Percentiles rank a stretch among this genome's conserved stretches.
Evolutionary conservation across 116 monocot species (phyloP).

Genomic region (Posidonia oceanica): DNA sequence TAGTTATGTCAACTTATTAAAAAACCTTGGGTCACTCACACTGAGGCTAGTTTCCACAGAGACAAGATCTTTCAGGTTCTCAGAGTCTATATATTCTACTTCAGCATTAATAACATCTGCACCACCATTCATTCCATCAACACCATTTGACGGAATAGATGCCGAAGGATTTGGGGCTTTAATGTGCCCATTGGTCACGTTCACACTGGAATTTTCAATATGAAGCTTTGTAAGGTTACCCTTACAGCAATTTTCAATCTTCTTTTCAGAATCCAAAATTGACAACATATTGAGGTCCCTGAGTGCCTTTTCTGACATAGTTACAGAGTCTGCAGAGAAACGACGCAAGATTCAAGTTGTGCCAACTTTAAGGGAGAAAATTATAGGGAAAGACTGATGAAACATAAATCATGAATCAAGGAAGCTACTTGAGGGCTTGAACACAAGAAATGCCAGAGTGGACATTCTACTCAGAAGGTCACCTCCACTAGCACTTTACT

Average conservation of each 20-base stretch:
- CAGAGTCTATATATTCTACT: slow-evolving; percentile 88
- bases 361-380: background rate
- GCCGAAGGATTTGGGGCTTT: slow-evolving; percentile 12
- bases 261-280: slow-evolving; percentile 37
- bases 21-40: slow-evolving; percentile 18
- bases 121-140: slow-evolving; percentile 23
- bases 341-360: background rate
- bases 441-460: too few species aligned
- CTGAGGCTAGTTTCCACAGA: slow-evolving; percentile 48
- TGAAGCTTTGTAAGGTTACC: slow-evolving; percentile 26
- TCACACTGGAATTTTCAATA: slow-evolving; percentile 22
- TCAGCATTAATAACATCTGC: slow-evolving; percentile 36
- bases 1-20: background rate
- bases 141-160: slow-evolving; percentile 15
- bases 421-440: too few species aligned
- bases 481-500: too few species aligned
- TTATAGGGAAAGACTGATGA: too few species aligned
- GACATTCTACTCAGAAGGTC: too few species aligned
- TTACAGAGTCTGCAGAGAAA: slow-evolving; percentile 4
- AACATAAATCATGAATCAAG: too few species aligned
- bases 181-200: slow-evolving; percentile 21
- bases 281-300: slow-evolving; percentile 48
- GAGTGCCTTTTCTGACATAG: slow-evolving; percentile 60
- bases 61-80: slow-evolving; percentile 60
- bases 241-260: slow-evolving; percentile 32